phyloP scores from a whole-genome alignment of 2,329 filamentous ascomycete genomes.

The Neonectria punicea region DNA sequence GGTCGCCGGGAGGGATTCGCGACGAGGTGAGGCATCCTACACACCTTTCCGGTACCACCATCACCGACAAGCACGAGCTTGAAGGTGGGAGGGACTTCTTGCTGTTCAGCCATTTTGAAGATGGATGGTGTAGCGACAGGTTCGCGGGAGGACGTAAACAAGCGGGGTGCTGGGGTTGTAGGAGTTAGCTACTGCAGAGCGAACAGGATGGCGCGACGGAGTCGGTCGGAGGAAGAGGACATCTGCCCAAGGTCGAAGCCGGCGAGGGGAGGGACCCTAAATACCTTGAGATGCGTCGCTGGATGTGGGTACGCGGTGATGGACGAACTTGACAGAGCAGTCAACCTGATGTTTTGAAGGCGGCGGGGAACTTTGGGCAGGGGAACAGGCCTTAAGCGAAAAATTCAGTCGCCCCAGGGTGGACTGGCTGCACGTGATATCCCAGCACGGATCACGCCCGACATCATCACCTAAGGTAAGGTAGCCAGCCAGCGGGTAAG shows the following conservation, averaged over 20 bases:
- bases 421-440: constrained; percentile 50
- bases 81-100: constrained; percentile 78
- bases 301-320: constrained; percentile 47
- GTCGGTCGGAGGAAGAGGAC: constrained; percentile 25
- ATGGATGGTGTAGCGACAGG: constrained; percentile 39
- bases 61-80: constrained; percentile 99
- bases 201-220: constrained; percentile 27
- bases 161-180: constrained; percentile 53
- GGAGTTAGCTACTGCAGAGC: constrained; percentile 47
- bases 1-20: constrained; percentile 31
- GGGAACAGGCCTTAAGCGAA: constrained; percentile 52
- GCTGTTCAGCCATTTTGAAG: constrained; percentile 70
- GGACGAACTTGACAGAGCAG: constrained; percentile 50
- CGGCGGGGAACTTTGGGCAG: constrained; percentile 55
- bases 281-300: constrained; percentile 43
- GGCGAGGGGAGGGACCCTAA: constrained; percentile 35
- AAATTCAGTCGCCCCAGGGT: constrained; percentile 54
- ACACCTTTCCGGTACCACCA: constrained; percentile 98
- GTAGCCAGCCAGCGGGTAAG: neutral
- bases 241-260: constrained; percentile 29
- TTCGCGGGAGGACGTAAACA: constrained; percentile 58
- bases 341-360: constrained; percentile 56
- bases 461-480: too few relatives aligned
- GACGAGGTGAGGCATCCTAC: constrained; percentile 42
- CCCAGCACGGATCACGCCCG: constrained; percentile 24